Evolutionary conservation across 83 land plant genomes (phyloP).

Genomic region (Picea engelmannii): DNA sequence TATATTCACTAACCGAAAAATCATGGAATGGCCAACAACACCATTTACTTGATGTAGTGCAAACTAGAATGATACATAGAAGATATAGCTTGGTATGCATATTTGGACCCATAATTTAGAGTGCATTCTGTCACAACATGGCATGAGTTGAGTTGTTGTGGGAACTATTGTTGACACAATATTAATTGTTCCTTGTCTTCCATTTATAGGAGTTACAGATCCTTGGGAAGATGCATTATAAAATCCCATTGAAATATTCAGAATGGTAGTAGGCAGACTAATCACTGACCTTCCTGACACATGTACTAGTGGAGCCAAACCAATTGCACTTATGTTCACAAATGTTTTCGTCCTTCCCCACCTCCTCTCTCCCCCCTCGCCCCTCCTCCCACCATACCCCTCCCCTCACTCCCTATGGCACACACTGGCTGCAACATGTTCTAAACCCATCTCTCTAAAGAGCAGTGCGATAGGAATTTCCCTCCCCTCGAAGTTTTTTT

Average conservation of each 20-base stretch:
- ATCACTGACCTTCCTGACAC: conserved; percentile 35
- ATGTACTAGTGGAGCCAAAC: conserved; percentile 13
- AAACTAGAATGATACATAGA: neutral
- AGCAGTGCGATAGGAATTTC: no score
- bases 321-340: conserved; percentile 9
- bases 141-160: conserved; percentile 3
- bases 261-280: conserved; percentile 48
- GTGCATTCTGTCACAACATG: conserved; percentile 29
- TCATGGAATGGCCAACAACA: neutral
- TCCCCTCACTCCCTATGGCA: no score
- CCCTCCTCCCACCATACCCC: no score
- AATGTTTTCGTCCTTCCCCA: neutral
- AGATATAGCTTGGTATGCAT: conserved; percentile 11
- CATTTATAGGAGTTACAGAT: conserved; percentile 23
- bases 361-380: no score
- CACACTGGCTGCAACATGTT: no score
- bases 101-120: conserved; percentile 57
- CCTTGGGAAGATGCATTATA: conserved; percentile 37
- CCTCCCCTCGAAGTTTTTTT: no score
- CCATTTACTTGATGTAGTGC: neutral
- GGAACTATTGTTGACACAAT: conserved; percentile 20
- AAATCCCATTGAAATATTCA: conserved; percentile 52
- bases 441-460: no score
- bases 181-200: conserved; percentile 20
- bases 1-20: neutral